These are phyloP conservation scores for Penicillium ochrochloron DNA, from an alignment of 495 filamentous ascomycete species.

Conservation along the genomic window DNA sequence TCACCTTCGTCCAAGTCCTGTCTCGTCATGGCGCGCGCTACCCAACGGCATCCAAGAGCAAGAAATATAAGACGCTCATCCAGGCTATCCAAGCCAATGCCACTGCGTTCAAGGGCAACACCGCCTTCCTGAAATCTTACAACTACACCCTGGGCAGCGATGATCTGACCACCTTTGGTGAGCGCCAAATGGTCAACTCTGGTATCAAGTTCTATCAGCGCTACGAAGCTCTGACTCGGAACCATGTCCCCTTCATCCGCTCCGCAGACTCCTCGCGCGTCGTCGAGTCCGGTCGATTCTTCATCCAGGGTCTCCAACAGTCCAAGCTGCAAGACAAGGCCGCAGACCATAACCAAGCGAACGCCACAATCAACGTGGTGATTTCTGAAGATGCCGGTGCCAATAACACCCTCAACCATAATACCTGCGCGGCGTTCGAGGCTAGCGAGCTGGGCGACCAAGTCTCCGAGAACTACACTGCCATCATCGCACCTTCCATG, in stretches of 20 bases:
- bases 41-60: constrained; percentile 68
- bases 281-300: constrained; percentile 72
- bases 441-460: constrained; percentile 48
- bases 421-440: constrained; percentile 67
- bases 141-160: constrained; percentile 75
- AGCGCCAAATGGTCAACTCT: constrained; percentile 74
- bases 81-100: constrained; percentile 62
- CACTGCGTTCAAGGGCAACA: constrained; percentile 58
- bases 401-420: constrained; percentile 81
- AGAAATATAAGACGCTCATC: constrained; percentile 59
- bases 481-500: constrained; percentile 65
- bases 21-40: constrained; percentile 84
- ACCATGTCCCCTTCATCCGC: constrained; percentile 69
- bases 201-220: constrained; percentile 74
- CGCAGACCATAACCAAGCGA: constrained; percentile 37
- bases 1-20: constrained; percentile 79
- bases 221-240: constrained; percentile 61
- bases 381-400: constrained; percentile 64
- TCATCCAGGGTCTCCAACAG: constrained; percentile 69
- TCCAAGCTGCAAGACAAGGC: constrained; percentile 53
- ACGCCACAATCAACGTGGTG: constrained; percentile 62
- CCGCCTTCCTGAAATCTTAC: constrained; percentile 69
- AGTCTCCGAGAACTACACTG: constrained; percentile 57
- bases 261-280: constrained; percentile 73
- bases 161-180: constrained; percentile 72